Conservation (phyloP, 2,329 filamentous ascomycete genomes). For the Venturia oleaginea region DNA sequence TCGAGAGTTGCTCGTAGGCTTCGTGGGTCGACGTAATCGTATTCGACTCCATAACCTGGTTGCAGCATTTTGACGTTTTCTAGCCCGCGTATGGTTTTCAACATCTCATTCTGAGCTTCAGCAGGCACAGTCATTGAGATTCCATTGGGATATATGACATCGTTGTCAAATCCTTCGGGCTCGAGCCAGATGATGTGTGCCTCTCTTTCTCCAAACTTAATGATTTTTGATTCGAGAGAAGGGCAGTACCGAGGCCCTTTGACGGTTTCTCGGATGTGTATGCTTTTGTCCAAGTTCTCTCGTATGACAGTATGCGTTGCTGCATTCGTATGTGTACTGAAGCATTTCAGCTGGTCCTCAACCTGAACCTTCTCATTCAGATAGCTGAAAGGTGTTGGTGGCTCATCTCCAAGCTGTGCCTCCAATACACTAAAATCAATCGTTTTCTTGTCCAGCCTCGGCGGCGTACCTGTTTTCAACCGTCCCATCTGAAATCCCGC, state of each 20-base stretch:
- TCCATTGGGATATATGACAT: slow-evolving; percentile 91
- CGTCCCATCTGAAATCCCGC: slow-evolving; percentile 85
- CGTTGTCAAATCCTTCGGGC: slow-evolving; percentile 84
- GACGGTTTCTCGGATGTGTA: slow-evolving; percentile 92
- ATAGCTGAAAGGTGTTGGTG: slow-evolving; percentile 85
- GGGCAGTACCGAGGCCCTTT: slow-evolving; percentile 93
- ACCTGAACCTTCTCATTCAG: slow-evolving; percentile 72
- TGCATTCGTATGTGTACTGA: slow-evolving; percentile 79
- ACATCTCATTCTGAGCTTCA: slow-evolving; percentile 72
- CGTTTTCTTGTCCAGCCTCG: slow-evolving; percentile 68
- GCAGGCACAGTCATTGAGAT: slow-evolving; percentile 94
- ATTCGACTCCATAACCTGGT: slow-evolving; percentile 93
- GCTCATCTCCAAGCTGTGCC: slow-evolving; percentile 70
- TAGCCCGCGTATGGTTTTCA: slow-evolving; percentile 81
- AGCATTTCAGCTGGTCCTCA: slow-evolving; percentile 73
- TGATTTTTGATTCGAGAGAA: slow-evolving; percentile 87
- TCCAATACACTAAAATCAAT: slow-evolving; percentile 71
- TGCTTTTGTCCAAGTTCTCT: slow-evolving; percentile 85
- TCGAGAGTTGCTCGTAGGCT: slow-evolving; percentile 82
- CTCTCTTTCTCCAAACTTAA: slow-evolving; percentile 72
- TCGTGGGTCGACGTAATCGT: slow-evolving; percentile 94
- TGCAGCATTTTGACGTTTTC: slow-evolving; percentile 89
- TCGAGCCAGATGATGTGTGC: slow-evolving; percentile 93
- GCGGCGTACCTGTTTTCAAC: slow-evolving; percentile 92
- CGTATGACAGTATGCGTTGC: slow-evolving; percentile 75